A percentile compares a stretch with the other conserved stretches of the same genome.
Conservation (phyloP, 768 basidiomycete genomes). For the Hypholoma fasciculare region DNA sequence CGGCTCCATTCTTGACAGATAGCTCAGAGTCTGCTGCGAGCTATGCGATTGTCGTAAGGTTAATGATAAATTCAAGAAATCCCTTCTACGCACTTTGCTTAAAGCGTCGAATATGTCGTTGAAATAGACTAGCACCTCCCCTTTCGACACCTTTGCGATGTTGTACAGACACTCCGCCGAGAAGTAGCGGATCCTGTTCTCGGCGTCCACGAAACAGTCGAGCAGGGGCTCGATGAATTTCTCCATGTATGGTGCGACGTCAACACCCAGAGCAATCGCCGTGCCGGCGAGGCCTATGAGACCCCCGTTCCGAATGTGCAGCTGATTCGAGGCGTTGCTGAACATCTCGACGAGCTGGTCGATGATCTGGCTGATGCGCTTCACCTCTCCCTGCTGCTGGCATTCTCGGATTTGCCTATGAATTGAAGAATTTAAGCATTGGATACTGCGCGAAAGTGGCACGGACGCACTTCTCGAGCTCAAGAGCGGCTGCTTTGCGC, state of each 20-base stretch:
- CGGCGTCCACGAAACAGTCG: constrained; percentile 89
- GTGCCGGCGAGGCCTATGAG: constrained; percentile 95
- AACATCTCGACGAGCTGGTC: constrained; percentile 97
- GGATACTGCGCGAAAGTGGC: neutral
- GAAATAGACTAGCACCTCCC: constrained; percentile 95
- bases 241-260: constrained; percentile 92
- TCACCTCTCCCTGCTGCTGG: constrained; percentile 76
- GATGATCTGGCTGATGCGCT: constrained; percentile 83
- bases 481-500: constrained; percentile 91
- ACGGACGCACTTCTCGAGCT: constrained; percentile 81
- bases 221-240: constrained; percentile 89
- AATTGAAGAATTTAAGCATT: constrained; percentile 3
- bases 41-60: constrained; percentile 36
- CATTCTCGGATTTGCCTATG: constrained; percentile 83
- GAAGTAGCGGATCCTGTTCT: constrained; percentile 95
- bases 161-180: constrained; percentile 98
- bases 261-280: constrained; percentile 94
- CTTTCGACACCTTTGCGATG: constrained; percentile 96
- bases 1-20: constrained; percentile 98
- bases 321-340: constrained; percentile 74
- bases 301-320: constrained; percentile 92
- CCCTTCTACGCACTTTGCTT: constrained; percentile 75
- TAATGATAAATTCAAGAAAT: neutral
- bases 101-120: constrained; percentile 98
- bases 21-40: constrained; percentile 94